These are phyloP conservation scores for Pichia sp. DNA, from an alignment of 1,139 yeast genomes.

Conservation along the genomic window DNA sequence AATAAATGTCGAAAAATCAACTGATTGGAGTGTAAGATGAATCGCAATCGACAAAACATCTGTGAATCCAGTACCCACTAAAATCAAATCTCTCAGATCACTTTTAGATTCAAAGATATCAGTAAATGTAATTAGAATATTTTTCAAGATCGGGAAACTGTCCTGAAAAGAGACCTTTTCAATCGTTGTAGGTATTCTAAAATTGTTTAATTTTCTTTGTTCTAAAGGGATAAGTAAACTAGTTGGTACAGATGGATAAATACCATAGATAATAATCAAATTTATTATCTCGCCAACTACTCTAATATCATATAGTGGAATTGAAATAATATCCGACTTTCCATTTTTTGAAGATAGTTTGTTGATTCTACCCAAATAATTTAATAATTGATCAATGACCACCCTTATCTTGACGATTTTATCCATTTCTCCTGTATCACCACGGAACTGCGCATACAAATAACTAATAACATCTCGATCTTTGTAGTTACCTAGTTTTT, in stretches of 20 bases:
- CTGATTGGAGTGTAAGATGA: background rate
- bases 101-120: constrained; percentile 36
- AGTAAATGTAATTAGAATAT: constrained; percentile 34
- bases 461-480: constrained; percentile 18
- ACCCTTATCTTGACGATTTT: constrained; percentile 14
- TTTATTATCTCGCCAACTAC: constrained; percentile 60
- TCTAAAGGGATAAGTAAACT: constrained; percentile 62
- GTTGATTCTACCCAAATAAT: constrained; percentile 32
- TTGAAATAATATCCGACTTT: constrained; percentile 46
- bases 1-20: constrained; percentile 16
- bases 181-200: constrained; percentile 27
- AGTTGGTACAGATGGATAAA: constrained; percentile 55
- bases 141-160: constrained; percentile 14
- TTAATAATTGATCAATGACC: constrained; percentile 19
- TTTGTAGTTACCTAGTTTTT: constrained; percentile 26
- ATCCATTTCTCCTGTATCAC: background rate
- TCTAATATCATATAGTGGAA: constrained; percentile 80
- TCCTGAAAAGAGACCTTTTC: constrained; percentile 19
- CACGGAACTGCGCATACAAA: constrained; percentile 16
- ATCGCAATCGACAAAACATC: constrained; percentile 51
- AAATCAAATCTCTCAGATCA: constrained; percentile 50
- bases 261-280: constrained; percentile 59
- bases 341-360: constrained; percentile 28
- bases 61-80: constrained; percentile 66
- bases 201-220: constrained; percentile 48